Evolutionary conservation across 768 basidiomycete genomes (phyloP), one percentile per base, ranked within the genome.

Genomic region (Serendipita sp.): DNA sequence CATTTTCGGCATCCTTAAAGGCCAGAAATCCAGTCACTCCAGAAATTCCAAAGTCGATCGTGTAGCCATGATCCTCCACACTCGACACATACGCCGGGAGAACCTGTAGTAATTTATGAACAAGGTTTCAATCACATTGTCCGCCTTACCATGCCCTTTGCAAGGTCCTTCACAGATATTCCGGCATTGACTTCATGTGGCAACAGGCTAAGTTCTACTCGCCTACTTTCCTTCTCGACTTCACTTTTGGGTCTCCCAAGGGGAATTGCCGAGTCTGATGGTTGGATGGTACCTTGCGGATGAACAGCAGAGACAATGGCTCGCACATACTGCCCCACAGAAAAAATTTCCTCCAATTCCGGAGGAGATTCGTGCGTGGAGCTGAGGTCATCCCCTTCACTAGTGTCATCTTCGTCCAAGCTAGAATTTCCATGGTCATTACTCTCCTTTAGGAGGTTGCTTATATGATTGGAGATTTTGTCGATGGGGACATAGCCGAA

Each of bases 401-500:
- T 72, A 3, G 67, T 65, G 64, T 67, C 36, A 65, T 33, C 40
- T 70, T 71, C 23, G 23, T 23, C 23, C 29, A 76, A 73, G 10
- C 75, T 77, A 3, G 73, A 71, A 18, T 75, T 77, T 36, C 80
- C 78, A 2, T 76, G 79, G 23, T 70, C 68, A 3, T 67, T 65
- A 18, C 63, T 69, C 44, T 75, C 77, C 62, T 79, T 83, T 67
- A 80, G 78, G 36, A 79, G 77, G 70, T 90, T 87, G 33, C 98
- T 78, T 18, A 80, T 76, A 33, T 74, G 68, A 5, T 92, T 97
- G 65, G 92, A 89, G 65, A 98, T 81, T 73, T 93, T 86, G 44
- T 94, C 98, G 67, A 99, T 91, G 27, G 95, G 94, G 37, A 98
- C 80, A 74, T 99, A 92, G 6, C 83, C 96, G 68, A 89, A 81